These are phyloP conservation scores for Mycena leptocephala DNA, from an alignment of 768 basidiomycete genomes.

Conservation along the genomic window DNA sequence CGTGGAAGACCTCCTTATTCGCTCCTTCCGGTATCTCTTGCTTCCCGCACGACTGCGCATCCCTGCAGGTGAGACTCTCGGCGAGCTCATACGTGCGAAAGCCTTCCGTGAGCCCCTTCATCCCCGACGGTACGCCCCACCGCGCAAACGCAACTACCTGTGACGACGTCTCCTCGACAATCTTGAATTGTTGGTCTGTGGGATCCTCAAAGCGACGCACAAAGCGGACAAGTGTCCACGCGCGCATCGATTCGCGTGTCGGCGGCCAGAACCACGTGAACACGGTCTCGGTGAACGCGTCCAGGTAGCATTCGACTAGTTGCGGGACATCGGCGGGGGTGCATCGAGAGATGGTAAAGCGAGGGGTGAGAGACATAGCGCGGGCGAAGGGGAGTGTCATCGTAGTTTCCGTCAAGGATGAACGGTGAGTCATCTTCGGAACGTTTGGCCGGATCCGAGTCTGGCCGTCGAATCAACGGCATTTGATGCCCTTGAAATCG, in stretches of 20 bases:
- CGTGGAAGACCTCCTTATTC: background rate
- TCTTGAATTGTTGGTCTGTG: background rate
- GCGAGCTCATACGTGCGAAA: background rate
- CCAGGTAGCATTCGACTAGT: background rate
- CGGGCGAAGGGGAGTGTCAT: background rate
- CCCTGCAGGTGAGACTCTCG: background rate
- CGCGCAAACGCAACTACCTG: background rate
- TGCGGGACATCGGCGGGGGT: background rate
- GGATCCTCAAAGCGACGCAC: background rate
- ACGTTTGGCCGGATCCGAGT: too few species aligned
- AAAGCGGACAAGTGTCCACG: background rate
- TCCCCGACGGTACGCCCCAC: background rate
- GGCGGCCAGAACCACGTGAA: background rate
- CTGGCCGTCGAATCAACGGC: too few species aligned
- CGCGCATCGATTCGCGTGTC: background rate
- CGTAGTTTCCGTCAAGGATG: background rate
- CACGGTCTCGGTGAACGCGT: background rate
- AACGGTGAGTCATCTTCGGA: background rate
- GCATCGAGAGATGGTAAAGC: background rate
- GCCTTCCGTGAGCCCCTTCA: background rate
- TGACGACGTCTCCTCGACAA: background rate
- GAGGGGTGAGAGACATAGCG: background rate
- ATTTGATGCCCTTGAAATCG: too few species aligned
- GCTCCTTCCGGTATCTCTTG: background rate
- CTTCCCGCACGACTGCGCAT: background rate